A percentile compares a stretch with the other conserved stretches of the same genome.
Evolutionary conservation across 2,329 filamentous ascomycete species (phyloP).

Genomic region (Penicillium sp.): DNA sequence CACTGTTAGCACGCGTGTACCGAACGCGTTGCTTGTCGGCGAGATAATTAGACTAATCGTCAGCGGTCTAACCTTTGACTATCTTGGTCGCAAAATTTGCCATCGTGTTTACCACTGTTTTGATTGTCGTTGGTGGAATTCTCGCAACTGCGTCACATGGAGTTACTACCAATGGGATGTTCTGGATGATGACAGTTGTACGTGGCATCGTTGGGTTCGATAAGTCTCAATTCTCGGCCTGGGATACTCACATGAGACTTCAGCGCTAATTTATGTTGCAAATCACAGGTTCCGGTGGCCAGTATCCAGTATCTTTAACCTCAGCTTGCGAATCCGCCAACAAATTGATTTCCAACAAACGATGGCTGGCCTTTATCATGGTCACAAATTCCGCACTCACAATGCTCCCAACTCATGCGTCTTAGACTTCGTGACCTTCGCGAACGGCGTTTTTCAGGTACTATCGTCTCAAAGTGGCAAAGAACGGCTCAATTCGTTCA

Average conservation of each 20-base stretch:
- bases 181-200: constrained; percentile 58
- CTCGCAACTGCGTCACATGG: constrained; percentile 53
- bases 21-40: constrained; percentile 33
- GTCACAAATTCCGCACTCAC: constrained; percentile 45
- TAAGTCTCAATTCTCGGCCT: neutral
- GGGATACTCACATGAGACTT: neutral
- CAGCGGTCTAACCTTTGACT: constrained; percentile 48
- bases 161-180: constrained; percentile 53
- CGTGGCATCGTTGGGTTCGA: constrained; percentile 56
- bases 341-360: constrained; percentile 45
- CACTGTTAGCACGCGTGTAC: constrained; percentile 33
- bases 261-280: neutral
- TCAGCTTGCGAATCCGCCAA: constrained; percentile 55
- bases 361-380: constrained; percentile 52
- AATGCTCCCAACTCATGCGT: neutral
- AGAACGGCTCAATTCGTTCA: constrained; percentile 43
- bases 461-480: constrained; percentile 49
- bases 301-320: constrained; percentile 55
- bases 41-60: constrained; percentile 33
- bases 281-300: constrained; percentile 43
- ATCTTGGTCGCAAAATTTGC: constrained; percentile 52
- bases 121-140: constrained; percentile 53
- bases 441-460: constrained; percentile 54
- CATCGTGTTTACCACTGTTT: constrained; percentile 51
- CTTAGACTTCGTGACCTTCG: constrained; percentile 49